Evolutionary conservation across 2,329 filamentous ascomycete species (phyloP).

Genomic region (Fusarium xylarioides): DNA sequence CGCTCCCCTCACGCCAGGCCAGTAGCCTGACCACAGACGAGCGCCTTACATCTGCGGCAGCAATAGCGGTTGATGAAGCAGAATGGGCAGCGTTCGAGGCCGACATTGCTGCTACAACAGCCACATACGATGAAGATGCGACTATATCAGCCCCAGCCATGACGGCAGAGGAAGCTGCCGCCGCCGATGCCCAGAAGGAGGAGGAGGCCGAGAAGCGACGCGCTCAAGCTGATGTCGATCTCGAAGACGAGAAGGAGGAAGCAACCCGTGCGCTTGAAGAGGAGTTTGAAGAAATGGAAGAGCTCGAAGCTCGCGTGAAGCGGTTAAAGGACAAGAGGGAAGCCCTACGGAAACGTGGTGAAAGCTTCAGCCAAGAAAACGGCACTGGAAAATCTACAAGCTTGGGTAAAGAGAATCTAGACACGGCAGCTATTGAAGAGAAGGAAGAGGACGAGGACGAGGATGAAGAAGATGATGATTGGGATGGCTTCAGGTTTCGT

Average conservation of each 20-base stretch:
- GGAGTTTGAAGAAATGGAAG: constrained; percentile 86
- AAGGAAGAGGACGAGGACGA: constrained; percentile 59
- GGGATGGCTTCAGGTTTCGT: constrained; percentile 66
- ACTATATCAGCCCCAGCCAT: constrained; percentile 76
- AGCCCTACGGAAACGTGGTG: constrained; percentile 61
- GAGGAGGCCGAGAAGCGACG: constrained; percentile 63
- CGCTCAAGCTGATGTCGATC: constrained; percentile 62
- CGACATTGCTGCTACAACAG: constrained; percentile 69
- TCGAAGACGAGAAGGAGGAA: constrained; percentile 78
- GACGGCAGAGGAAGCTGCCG: constrained; percentile 69
- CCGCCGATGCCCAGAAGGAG: constrained; percentile 59
- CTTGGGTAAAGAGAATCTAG: constrained; percentile 44
- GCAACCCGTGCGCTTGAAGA: constrained; percentile 76
- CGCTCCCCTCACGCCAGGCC: constrained; percentile 46
- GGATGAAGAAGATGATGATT: constrained; percentile 62
- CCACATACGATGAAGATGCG: constrained; percentile 56
- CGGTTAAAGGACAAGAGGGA: constrained; percentile 76
- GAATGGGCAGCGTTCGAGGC: constrained; percentile 91
- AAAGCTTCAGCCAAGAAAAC: constrained; percentile 42
- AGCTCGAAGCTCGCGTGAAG: constrained; percentile 76
- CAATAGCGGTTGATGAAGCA: constrained; percentile 68
- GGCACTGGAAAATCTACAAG: constrained; percentile 33
- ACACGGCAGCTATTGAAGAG: constrained; percentile 46
- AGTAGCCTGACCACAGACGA: constrained; percentile 34
- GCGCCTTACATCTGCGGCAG: constrained; percentile 15